Evolutionary conservation across 257 asterid genomes (phyloP).

Genomic region (Nicotiana knightiana): DNA sequence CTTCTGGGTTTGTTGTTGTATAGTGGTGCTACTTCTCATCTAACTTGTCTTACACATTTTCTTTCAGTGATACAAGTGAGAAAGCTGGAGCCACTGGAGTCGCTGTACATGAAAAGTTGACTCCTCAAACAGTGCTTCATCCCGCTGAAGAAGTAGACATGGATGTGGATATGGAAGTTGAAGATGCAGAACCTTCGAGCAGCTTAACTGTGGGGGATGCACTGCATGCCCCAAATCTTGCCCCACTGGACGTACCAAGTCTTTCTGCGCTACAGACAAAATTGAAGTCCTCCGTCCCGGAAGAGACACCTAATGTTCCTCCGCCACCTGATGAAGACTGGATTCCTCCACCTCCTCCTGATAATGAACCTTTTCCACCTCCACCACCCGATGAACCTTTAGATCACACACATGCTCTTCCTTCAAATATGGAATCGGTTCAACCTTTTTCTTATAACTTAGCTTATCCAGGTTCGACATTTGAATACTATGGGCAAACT

Average conservation of each 20-base stretch:
- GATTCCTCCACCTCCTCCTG: constrained; percentile 95
- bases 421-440: constrained; percentile 35
- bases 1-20: neutral
- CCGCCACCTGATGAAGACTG: constrained; percentile 55
- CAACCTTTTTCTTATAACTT: constrained; percentile 48
- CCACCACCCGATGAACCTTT: constrained; percentile 91
- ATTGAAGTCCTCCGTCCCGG: constrained; percentile 22
- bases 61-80: constrained; percentile 21
- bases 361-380: constrained; percentile 79
- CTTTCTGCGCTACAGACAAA: constrained; percentile 18
- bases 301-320: constrained; percentile 20
- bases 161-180: constrained; percentile 99
- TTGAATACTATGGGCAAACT: constrained; percentile 57
- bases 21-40: constrained; percentile 16
- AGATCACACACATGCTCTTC: constrained; percentile 44
- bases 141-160: constrained; percentile 73
- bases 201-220: constrained; percentile 24
- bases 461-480: constrained; percentile 49
- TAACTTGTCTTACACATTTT: neutral
- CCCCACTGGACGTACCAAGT: constrained; percentile 28
- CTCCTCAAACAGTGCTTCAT: constrained; percentile 28
- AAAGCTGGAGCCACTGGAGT: constrained; percentile 25
- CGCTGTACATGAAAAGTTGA: constrained; percentile 27
- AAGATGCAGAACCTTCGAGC: constrained; percentile 48
- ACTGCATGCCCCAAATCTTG: constrained; percentile 26